These are phyloP conservation scores for Fusarium ambrosium DNA, from an alignment of 2,329 filamentous ascomycete species.

Conservation along the genomic window DNA sequence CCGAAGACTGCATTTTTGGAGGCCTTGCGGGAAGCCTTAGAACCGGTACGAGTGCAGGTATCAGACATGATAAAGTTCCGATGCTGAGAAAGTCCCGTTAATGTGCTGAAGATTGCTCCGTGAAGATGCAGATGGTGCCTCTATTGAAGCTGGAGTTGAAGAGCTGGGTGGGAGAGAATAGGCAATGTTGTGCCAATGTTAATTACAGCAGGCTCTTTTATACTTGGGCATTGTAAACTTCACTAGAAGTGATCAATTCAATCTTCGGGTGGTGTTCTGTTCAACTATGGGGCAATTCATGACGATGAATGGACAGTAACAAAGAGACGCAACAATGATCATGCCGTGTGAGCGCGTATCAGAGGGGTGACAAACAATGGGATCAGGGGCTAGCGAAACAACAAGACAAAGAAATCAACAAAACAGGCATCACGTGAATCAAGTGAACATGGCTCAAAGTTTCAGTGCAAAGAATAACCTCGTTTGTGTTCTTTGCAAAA, in stretches of 20 bases:
- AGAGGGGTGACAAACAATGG: neutral
- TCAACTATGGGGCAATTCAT: neutral
- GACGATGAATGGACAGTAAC: neutral
- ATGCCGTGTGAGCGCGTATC: neutral
- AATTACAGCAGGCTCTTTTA: neutral
- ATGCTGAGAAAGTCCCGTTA: neutral
- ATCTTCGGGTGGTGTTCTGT: neutral
- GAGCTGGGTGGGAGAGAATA: neutral
- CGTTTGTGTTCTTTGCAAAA: neutral
- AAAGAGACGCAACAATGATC: neutral
- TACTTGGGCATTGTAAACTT: neutral
- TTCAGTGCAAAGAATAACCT: neutral
- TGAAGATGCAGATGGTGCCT: neutral
- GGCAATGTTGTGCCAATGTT: neutral
- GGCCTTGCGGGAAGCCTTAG: neutral
- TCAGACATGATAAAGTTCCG: neutral
- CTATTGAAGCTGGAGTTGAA: neutral
- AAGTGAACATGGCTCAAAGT: neutral
- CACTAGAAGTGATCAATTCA: neutral
- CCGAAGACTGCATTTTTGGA: neutral
- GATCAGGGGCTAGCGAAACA: neutral
- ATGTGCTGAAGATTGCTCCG: neutral
- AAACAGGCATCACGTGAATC: neutral
- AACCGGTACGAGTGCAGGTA: neutral
- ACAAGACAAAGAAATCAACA: neutral